Base-by-base conservation (phyloP, 257 asterid genomes). In the Solanum pimpinellifolium region DNA sequence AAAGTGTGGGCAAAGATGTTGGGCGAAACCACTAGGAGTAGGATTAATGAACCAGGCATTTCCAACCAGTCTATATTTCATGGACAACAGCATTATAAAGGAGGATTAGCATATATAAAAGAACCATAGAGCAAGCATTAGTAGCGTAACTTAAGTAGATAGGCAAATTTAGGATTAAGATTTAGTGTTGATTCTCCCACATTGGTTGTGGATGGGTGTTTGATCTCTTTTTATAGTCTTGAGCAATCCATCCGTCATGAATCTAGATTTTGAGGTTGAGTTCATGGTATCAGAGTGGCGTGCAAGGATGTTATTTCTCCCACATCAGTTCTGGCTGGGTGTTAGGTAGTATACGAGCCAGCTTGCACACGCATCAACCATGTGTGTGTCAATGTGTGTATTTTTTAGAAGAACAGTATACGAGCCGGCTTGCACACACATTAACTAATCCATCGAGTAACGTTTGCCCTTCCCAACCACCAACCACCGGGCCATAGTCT, bases 11-110 rank as follows among this genome's bases (percentile, higher is more conserved):
- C 96, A 77, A 96, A 96, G 83, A 96, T 89, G 87, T 89, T 85
- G 9, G 99, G 99, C 11, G 99, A 89, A 85, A 97, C 99, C 83
- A 95, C 99, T 87, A 96, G 89, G 86, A 97, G 86, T 21, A 97
- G 98, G 84, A 97, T 93, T 92, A 97, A 65, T 8, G 99, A 93
- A 83, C 98, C 98, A 16, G 99, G 98, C 97, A 97, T 93, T 93
- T 97, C 99, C 88, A 96, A 87, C 96, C 99, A 94, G 6, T 95
- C 99, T 92, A 89, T 49, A 88, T 21, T 46, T 37, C 56, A 78
- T 46, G 29, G 86, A 85, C 39, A 73, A 9, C 39, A 78, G 7
- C 47, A 76, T 20, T 16, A 31, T 83, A 18, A 70, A 46, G 68
- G 33, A 80, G 42, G 85, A 20, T 80, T 47, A 80, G 85, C 68